Percentiles rank a stretch among this genome's conserved stretches.
These are phyloP conservation scores for Fraxinus xanthoxyloides DNA, from an alignment of 305 asterid genomes.

Conservation along the genomic window DNA sequence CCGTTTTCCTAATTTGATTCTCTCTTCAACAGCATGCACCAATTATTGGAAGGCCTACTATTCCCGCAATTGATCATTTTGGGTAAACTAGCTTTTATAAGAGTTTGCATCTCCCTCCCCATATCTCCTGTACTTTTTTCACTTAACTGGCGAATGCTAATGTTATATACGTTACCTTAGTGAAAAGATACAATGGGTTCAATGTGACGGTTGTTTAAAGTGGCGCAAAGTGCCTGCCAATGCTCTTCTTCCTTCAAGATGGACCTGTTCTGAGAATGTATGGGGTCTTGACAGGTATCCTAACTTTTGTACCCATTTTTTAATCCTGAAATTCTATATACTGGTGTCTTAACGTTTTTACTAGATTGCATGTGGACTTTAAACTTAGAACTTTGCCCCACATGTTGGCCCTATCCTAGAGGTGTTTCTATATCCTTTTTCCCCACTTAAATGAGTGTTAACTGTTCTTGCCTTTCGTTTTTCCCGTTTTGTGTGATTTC, in stretches of 20 bases:
- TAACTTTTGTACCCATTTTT: constrained; percentile 4
- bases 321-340: neutral
- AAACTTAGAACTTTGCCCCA: neutral
- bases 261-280: constrained; percentile 73
- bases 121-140: neutral
- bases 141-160: constrained; percentile 26
- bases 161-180: constrained; percentile 37
- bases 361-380: neutral
- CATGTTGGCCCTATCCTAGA: neutral
- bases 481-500: neutral
- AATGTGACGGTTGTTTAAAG: constrained; percentile 85
- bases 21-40: constrained; percentile 61
- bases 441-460: neutral
- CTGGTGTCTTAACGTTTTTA: neutral
- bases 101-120: neutral
- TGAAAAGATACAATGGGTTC: constrained; percentile 69
- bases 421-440: neutral
- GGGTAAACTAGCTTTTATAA: constrained; percentile 49
- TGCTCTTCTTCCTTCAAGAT: constrained; percentile 69
- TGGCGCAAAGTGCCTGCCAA: constrained; percentile 83
- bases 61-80: constrained; percentile 49
- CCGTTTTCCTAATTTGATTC: constrained; percentile 23
- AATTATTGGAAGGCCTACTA: constrained; percentile 86
- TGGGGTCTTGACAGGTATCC: constrained; percentile 74
- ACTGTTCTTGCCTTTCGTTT: neutral